Base-by-base conservation (phyloP, 2,329 filamentous ascomycete genomes). In the Beauveria sp. region DNA sequence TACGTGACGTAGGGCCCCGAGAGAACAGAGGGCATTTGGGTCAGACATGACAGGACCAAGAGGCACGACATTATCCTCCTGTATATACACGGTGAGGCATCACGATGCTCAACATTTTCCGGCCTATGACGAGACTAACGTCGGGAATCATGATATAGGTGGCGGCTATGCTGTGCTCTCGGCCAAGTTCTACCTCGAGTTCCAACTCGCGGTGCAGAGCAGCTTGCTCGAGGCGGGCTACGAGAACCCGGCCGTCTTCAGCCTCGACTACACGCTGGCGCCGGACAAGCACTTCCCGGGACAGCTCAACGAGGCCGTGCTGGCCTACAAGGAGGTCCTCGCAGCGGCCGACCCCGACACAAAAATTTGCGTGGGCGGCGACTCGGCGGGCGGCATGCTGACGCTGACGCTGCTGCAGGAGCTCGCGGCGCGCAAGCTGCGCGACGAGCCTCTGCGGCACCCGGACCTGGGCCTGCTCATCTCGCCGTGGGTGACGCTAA, bases 121-220 rank as follows among this genome's bases (percentile, higher is more conserved):
- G 14, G 24, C 20, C 28, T 22, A 34, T 16, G 47, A 26, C 53
- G 28, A 16, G 9, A 12, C 40, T 37, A 48, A 43, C 20, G 28
- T 1, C 5, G 14, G 5, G 7, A 5, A 30, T 18, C 18, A 12
- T 3, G 30, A 37, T 46, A 20, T 46, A 89, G 86, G 89, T 18
- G 91, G 91, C 24, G 91, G 91, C 0, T 94, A 96, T 71, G 84
- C 85, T 7, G 90, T 96, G 86, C 91, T 91, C 3, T 91, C 89
- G 14, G 79, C 82, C 20, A 89, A 89, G 75, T 96, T 96, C 72
- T 96, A 96, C 71, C 82, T 92, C 41, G 91, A 96, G 68, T 94
- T 93, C 66, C 79, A 96, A 3, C 76, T 93, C 59, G 83, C 85
- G 9, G 91, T 88, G 87, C 76, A 90, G 14, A 78, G 80, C 48